Evolutionary conservation across 2,329 filamentous ascomycete species (phyloP).

Genomic region (Diplodia intermedia): DNA sequence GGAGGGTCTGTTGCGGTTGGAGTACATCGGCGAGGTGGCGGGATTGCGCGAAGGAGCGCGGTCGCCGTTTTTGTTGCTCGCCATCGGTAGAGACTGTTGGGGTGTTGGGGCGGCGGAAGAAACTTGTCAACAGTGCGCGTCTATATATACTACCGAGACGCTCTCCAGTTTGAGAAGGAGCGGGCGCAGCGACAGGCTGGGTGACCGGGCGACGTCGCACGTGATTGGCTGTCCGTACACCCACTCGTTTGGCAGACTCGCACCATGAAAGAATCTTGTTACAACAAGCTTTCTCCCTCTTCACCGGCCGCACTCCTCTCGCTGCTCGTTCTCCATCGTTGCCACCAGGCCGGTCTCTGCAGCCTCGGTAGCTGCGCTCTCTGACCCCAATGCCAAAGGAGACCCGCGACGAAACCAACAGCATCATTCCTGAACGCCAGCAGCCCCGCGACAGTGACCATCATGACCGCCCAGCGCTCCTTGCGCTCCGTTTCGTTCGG

Average conservation of each 20-base stretch:
- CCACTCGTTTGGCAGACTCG: not conserved
- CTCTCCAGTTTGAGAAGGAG: not conserved
- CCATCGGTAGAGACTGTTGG: too few relatives aligned
- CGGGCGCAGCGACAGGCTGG: too few relatives aligned
- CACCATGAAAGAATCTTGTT: not conserved
- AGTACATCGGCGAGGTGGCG: too few relatives aligned
- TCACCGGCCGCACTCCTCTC: constrained; percentile 6
- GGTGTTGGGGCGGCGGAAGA: too few relatives aligned
- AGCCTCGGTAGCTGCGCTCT: constrained; percentile 26
- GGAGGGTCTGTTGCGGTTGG: too few relatives aligned
- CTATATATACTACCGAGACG: too few relatives aligned
- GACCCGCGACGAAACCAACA: constrained; percentile 81
- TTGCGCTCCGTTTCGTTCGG: constrained; percentile 72
- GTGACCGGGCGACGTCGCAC: not conserved
- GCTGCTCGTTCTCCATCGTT: not conserved
- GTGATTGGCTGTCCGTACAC: not conserved
- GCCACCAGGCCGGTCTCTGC: constrained; percentile 18
- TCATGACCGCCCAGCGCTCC: constrained; percentile 86
- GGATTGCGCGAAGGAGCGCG: too few relatives aligned
- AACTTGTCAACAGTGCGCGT: too few relatives aligned
- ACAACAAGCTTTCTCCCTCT: constrained; percentile 13
- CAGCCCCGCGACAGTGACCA: constrained; percentile 81
- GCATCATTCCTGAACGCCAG: constrained; percentile 90
- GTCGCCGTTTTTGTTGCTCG: too few relatives aligned
- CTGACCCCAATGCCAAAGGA: constrained; percentile 78